Evolutionary conservation across 169 alveolate genomes (phyloP), one percentile per base, ranked within the genome.

Genomic region (Blepharisma undulans): DNA sequence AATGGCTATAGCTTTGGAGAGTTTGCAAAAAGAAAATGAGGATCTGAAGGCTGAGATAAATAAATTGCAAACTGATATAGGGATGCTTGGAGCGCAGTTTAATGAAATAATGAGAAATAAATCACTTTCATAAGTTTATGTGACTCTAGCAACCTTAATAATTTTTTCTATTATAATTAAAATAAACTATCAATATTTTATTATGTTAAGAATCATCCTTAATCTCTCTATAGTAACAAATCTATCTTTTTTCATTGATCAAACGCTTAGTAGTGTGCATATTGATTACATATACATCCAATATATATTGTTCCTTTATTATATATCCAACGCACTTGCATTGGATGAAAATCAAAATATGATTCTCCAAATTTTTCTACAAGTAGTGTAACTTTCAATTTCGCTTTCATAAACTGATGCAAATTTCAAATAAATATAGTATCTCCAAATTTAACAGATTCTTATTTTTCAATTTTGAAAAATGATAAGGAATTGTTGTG

Each of bases 41-140:
- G 84, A 71, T n/a, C 66, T 86, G 32, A 72, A 32, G 36, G 14
- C 5, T 10, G 91, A 86, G 72, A 86, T 86, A 21, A 72, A 61
- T 72, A 60, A 36, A 72, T 30, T 86, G 60, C 32, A 27, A 72
- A 33, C 22, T n/a, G 91, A 86, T 22, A 30, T 79, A 12, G 87
- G 36, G 61, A 33, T 33, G 27, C 36, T 79, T 25, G 87, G 87
- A 29, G 36, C 87, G 16, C 87, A 79, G 66, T 30, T 79, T n/a
- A 79, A 79, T 32, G 72, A 79, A 79, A 79, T 79, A 33, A 79
- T 79, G 66, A 48, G 66, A 48, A 48, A 48, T 48, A 48, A 48
- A 5, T 48, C 66, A 48, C 14, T 10, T 48, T 12, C 66, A 48
- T 48, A 48, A 48, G 0, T 12, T 48, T 48, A 10, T 48, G 66